Base-by-base conservation (phyloP, 441 rosid genomes). In the Pelargonium myrrhifolium region DNA sequence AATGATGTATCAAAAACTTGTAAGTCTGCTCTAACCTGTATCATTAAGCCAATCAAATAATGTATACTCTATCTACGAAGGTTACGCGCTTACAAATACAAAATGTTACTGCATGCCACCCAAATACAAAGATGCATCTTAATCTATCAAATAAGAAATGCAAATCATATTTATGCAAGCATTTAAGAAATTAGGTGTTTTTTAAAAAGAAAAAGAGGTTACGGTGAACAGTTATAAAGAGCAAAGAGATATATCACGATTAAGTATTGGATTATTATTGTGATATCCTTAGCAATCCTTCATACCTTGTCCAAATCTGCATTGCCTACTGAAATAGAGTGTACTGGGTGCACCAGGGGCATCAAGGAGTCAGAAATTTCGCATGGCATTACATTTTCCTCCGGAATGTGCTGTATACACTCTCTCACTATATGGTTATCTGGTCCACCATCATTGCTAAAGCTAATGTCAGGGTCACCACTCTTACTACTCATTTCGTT, bases 261-360 rank as follows among this genome's bases (percentile, higher is more conserved):
- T 55, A 51, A 51, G 8, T 51, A 17, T 51, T 51, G 58, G 58
- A n/a, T 51, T 51, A 4, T 15, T 51, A 2, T 7, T 15, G 58
- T 5, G 9, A 55, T 45, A 45, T 55, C 24, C 60, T 55, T 6
- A 21, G 65, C 21, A 28, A 73, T 21, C 12, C 40, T 39, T 26
- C 9, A 68, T 76, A 83, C 88, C 86, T 79, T 73, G 51, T 71
- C 66, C n/a, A 66, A 53, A 69, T 68, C 45, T 59, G 68, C 65
- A 56, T 42, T 58, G 24, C 56, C 31, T 20, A 71, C 65, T n/a
- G 72, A 66, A 75, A 68, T 39, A 64, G n/a, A 70, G 62, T 43
- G 39, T 15, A 66, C 51, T 62, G 67, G 62, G 66, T 72, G 82
- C 80, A 72, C 56, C 62, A 45, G 14, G 15, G 72, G 49, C 28